A percentile compares a stretch with the other conserved stretches of the same genome.
Conservation (phyloP, 2,329 filamentous ascomycete genomes). For the Epichloe gansuensis region DNA sequence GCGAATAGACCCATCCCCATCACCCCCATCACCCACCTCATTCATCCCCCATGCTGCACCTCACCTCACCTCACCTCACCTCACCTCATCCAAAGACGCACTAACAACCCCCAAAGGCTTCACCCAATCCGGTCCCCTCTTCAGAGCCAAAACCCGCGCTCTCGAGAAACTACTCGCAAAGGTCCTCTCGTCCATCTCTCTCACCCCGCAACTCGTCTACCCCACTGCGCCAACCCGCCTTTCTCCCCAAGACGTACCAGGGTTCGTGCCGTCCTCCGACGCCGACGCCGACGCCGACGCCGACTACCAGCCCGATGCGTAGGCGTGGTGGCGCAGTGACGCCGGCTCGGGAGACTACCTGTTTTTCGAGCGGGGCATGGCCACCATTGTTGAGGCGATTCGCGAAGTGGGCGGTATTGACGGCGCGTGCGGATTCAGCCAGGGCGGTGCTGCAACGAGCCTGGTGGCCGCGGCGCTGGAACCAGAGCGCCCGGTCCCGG, state of each 20-base stretch:
- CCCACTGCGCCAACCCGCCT: constrained; percentile 57
- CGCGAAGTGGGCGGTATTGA: constrained; percentile 55
- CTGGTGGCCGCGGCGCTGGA: constrained; percentile 66
- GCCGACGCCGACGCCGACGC: constrained; percentile 30
- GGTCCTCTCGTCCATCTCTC: constrained; percentile 46
- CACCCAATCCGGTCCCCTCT: constrained; percentile 78
- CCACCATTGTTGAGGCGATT: constrained; percentile 47
- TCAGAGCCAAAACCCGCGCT: constrained; percentile 79
- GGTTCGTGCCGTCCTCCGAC: constrained; percentile 37
- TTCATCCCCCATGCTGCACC: too few species aligned
- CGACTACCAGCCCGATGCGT: constrained; percentile 50
- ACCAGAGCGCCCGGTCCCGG: constrained; percentile 15
- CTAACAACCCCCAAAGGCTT: constrained; percentile 41
- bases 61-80: too few species aligned
- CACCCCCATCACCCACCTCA: neutral
- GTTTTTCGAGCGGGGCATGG: constrained; percentile 56
- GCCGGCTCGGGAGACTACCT: constrained; percentile 51
- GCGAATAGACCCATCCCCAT: neutral
- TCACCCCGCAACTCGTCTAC: constrained; percentile 47
- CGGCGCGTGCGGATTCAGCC: constrained; percentile 70
- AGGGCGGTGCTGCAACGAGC: constrained; percentile 60
- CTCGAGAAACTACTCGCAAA: constrained; percentile 71
- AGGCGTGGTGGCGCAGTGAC: constrained; percentile 71
- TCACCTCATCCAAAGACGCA: too few species aligned
- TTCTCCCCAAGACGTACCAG: constrained; percentile 53